These are phyloP conservation scores for Penicillium occitanis DNA, from an alignment of 2,329 filamentous ascomycete species.

Conservation along the genomic window DNA sequence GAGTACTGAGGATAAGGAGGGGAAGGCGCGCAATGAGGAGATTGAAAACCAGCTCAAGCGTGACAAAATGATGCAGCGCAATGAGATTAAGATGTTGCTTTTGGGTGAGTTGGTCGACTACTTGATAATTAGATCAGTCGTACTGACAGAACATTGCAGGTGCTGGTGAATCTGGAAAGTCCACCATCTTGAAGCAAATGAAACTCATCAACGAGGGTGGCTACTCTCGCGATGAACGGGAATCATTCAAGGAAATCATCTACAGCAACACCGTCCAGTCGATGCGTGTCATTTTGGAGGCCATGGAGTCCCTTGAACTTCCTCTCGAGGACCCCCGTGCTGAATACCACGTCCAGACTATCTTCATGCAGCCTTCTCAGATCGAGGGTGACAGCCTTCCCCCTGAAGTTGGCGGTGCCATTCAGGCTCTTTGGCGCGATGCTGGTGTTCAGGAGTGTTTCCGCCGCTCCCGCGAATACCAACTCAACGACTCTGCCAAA, in stretches of 20 bases:
- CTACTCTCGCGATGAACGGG: conserved; percentile 85
- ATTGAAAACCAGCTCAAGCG: conserved; percentile 99
- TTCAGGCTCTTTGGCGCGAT: conserved; percentile 90
- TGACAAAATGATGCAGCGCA: conserved; percentile 97
- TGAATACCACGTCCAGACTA: conserved; percentile 97
- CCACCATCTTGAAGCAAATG: conserved; percentile 94
- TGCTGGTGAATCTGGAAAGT: conserved; percentile 97
- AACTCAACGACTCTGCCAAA: conserved; percentile 93
- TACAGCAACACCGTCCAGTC: conserved; percentile 70
- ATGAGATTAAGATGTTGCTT: conserved; percentile 99
- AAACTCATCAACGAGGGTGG: conserved; percentile 99
- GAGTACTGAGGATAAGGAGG: conserved; percentile 99
- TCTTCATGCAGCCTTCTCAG: conserved; percentile 97
- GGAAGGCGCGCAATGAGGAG: conserved; percentile 99
- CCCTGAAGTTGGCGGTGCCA: conserved; percentile 90
- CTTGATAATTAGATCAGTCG: neutral
- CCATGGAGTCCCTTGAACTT: conserved; percentile 68
- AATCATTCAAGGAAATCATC: conserved; percentile 71
- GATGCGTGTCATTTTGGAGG: conserved; percentile 69
- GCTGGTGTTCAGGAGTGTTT: conserved; percentile 92
- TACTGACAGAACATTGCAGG: conserved; percentile 52
- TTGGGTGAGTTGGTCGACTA: conserved; percentile 70
- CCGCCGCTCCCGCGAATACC: conserved; percentile 92
- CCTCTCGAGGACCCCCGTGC: conserved; percentile 87
- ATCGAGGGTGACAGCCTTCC: conserved; percentile 93